phyloP scores from a whole-genome alignment of 768 basidiomycete genomes.

The Tylopilus felleus region DNA sequence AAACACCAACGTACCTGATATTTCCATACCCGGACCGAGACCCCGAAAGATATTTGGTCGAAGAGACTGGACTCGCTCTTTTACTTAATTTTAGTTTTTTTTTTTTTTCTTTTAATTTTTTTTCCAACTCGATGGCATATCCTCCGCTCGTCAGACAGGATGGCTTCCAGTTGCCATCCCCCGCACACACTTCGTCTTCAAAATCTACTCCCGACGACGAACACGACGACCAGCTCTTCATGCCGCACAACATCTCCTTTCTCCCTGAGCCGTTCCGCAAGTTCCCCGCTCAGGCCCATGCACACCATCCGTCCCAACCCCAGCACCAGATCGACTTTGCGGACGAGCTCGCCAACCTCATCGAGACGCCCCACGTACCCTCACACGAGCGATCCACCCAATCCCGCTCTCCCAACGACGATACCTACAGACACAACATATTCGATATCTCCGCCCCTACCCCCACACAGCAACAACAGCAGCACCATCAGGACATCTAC shows the following conservation, averaged over 20 bases:
- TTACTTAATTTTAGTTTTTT: not conserved
- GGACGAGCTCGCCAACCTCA: slow-evolving; percentile 66
- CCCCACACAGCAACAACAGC: slow-evolving; percentile 33
- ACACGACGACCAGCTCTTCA: slow-evolving; percentile 37
- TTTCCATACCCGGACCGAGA: slow-evolving; percentile 35
- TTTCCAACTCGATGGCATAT: slow-evolving; percentile 24
- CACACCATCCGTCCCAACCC: slow-evolving; percentile 12
- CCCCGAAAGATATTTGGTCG: slow-evolving; percentile 26
- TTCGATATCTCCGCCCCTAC: slow-evolving; percentile 58
- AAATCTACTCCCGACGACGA: slow-evolving; percentile 30
- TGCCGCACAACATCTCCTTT: slow-evolving; percentile 43
- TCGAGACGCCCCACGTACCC: slow-evolving; percentile 35
- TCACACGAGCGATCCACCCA: slow-evolving; percentile 46
- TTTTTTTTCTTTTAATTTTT: not conserved
- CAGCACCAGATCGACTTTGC: slow-evolving; percentile 48
- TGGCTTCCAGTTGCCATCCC: slow-evolving; percentile 65
- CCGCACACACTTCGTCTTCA: slow-evolving; percentile 32
- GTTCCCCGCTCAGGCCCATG: slow-evolving; percentile 34
- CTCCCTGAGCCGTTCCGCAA: slow-evolving; percentile 56
- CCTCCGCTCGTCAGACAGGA: slow-evolving; percentile 53
- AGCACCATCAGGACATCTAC: slow-evolving; percentile 30
- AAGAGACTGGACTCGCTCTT: not conserved
- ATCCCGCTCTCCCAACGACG: slow-evolving; percentile 38
- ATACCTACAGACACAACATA: slow-evolving; percentile 52
- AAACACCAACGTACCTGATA: slow-evolving; percentile 21